Base-by-base conservation (phyloP, 208 protist species). In the Lotmaria passim region DNA sequence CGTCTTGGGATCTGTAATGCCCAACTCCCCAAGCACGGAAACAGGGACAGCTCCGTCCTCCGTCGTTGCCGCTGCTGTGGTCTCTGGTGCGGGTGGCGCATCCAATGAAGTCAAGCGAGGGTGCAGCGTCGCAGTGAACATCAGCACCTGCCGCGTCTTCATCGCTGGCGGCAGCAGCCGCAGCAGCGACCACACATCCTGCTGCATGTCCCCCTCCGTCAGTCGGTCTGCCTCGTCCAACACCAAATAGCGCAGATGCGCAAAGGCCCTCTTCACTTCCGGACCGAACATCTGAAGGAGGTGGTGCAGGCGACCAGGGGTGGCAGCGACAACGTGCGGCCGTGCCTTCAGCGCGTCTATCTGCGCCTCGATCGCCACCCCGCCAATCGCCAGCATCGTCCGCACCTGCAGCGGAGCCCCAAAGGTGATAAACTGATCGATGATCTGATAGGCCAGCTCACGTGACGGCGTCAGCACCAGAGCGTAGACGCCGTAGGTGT, bases 401-500 rank as follows among this genome's bases (percentile, higher is more conserved):
- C 89, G 87, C 38, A 93, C 73, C 21, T 82, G 80, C 56, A 96
- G 46, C 11, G 89, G 87, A 4, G 89, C 86, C 5, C 91, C 91
- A 43, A 96, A 81, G 12, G 88, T 87, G 12, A 92, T 75, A 69
- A 96, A 96, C 67, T 96, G 91, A 60, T 96, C 91, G 10, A 87
- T 73, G 36, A 99, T 98, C 75, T 99, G 98, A 53, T 98, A 93
- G 0, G 97, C 98, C 1, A 99, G 78, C 81, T 99, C 98, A 14
- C 98, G 85, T 4, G 98, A 99, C 6, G 98, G 98, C 12, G 98
- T 99, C 10, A 99, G 73, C 8, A 99, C 87, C 7, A 99, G 74
- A 6, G 97, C 95, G 81, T 96, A 99, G 5, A 99, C 87, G 52
- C 98, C 98, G 73, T 97, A 99, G 24, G 98, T 93, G 62, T 99